Evolutionary conservation across 805 yeast genomes (phyloP).

Genomic region (Pichia exigua): DNA sequence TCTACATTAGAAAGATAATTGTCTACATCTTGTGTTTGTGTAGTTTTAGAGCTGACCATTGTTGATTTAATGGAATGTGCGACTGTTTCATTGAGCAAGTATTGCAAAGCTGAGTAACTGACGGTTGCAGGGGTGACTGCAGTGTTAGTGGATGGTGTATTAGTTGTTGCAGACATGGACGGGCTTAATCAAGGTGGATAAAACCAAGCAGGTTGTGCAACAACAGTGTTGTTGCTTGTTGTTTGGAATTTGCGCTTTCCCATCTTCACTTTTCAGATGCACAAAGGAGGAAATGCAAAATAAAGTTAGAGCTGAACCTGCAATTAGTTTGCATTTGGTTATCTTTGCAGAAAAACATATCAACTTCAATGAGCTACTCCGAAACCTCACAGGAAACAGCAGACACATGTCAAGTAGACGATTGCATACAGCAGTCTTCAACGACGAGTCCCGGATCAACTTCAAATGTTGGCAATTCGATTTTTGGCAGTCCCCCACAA

Average conservation of each 20-base stretch:
- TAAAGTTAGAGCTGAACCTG: too few species aligned
- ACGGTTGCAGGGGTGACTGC: not conserved
- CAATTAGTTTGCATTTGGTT: not conserved
- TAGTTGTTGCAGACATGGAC: not conserved
- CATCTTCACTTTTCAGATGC: not conserved
- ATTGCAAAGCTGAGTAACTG: not conserved
- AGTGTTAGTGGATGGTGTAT: not conserved
- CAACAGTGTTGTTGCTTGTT: not conserved
- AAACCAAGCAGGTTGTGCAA: too few species aligned
- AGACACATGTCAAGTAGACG: not conserved
- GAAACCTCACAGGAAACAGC: not conserved
- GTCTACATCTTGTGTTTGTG: not conserved
- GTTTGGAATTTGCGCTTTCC: not conserved
- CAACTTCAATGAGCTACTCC: not conserved
- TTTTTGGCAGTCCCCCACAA: constrained; percentile 1
- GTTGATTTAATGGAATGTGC: constrained; percentile 4
- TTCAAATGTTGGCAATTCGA: not conserved
- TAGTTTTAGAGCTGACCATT: not conserved
- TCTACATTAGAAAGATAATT: not conserved
- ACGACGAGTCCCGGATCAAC: not conserved
- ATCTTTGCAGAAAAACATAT: too few species aligned
- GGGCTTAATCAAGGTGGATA: not conserved
- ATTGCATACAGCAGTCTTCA: not conserved
- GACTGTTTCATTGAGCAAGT: constrained; percentile 5
- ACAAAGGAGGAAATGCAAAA: too few species aligned